Evolutionary conservation across 2,329 filamentous ascomycete species (phyloP), one percentile per base, ranked within the genome.

Genomic region (Myrmaecium sp.): DNA sequence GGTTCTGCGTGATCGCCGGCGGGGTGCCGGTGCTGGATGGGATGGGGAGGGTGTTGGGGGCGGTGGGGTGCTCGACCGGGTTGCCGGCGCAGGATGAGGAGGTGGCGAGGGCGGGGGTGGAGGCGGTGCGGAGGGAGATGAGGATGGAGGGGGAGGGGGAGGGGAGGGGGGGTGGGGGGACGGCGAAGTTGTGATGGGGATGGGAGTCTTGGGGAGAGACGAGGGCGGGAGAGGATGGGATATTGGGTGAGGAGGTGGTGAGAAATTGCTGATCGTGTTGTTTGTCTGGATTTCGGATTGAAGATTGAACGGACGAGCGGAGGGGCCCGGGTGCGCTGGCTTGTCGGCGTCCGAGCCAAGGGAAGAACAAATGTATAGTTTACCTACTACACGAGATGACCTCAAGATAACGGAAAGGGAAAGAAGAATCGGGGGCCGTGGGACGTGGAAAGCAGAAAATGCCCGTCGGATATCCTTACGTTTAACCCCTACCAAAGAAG

Each of bases 61-160:
- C 62, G 3, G 53, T 69, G 30, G 64, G 64, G 0, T 64, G 63
- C 30, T 62, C 57, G 36, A 66, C 63, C 7, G 64, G 64, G 13
- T 63, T 58, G 27, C 64, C 64, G 25, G 51, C 50, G 28, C 60
- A 69, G 42, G 64, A 69, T 46, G 54, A 59, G 29, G 57, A 64
- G 40, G 59, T 64, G 36, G 62, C 63, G 26, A 51, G 47, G 38
- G 60, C 54, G 4, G 64, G 63, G 1, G 57, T 64, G 10, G 59
- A 64, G 33, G 64, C 60, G 16, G 42, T 66, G 11, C 38, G 47
- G 27, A 40, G 34, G 31, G 44, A 43, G 35, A 33, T 48, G 17
- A 45, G 35, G 38, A 44, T 38, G 19, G 17, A 33, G 36, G 28
- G 33, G 35, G 44, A 37, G 31, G 39, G 39, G 26, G 52, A 54